Percentiles rank a stretch among this genome's conserved stretches.
Evolutionary conservation across 2,329 filamentous ascomycete genomes (phyloP).

Genomic region (Pseudogymnoascus sp.): DNA sequence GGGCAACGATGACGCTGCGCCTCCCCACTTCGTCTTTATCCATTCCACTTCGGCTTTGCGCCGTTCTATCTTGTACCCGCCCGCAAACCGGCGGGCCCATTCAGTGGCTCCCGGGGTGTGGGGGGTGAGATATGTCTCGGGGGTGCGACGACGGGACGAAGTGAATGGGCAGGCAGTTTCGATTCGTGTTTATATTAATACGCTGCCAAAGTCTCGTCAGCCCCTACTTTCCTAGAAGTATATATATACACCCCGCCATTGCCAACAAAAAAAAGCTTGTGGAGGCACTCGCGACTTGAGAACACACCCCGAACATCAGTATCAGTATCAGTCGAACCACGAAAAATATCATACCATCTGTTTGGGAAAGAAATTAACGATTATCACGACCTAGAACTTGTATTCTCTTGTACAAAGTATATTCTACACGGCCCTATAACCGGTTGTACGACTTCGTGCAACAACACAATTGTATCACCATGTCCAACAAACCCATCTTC

Average conservation of each 20-base stretch:
- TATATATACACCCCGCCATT: conserved; percentile 1
- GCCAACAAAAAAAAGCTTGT: neutral
- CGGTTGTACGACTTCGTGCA: conserved; percentile 1
- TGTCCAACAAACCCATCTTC: conserved; percentile 79
- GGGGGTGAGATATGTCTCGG: conserved; percentile 7
- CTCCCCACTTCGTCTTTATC: neutral
- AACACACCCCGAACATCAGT: neutral
- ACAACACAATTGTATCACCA: conserved; percentile 30
- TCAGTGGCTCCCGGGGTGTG: neutral
- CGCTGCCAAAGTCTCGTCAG: neutral
- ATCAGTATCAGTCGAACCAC: conserved; percentile 5
- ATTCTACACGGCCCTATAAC: neutral
- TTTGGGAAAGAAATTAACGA: neutral
- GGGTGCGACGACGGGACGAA: neutral
- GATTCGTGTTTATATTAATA: conserved; percentile 6
- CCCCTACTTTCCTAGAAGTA: neutral
- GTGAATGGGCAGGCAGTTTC: neutral
- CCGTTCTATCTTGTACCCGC: neutral
- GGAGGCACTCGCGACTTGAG: neutral
- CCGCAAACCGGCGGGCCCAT: neutral
- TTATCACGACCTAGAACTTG: neutral
- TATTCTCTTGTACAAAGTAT: conserved; percentile 5
- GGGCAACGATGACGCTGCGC: neutral
- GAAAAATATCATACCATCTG: neutral
- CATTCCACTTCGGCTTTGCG: neutral